Conservation (phyloP, 805 yeast genomes). For the Candida krabiensis region DNA sequence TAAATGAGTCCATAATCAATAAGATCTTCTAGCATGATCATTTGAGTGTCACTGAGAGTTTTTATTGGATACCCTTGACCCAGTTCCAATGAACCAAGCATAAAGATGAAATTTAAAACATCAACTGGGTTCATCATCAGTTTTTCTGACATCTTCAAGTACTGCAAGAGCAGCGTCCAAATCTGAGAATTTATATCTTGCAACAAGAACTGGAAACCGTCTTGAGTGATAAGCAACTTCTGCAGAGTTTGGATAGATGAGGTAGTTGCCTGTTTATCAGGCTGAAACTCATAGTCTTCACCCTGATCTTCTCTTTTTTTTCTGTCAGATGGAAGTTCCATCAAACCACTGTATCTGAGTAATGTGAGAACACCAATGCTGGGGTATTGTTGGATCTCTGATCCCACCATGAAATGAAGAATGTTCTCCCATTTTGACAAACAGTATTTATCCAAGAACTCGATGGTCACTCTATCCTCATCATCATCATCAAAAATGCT, state of each 20-base stretch:
- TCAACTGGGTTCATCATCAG: slow-evolving; percentile 95
- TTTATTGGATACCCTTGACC: slow-evolving; percentile 81
- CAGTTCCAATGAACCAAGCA: slow-evolving; percentile 87
- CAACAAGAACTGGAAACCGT: slow-evolving; percentile 89
- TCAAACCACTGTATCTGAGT: slow-evolving; percentile 76
- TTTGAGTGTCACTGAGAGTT: slow-evolving; percentile 75
- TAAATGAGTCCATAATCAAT: slow-evolving; percentile 90
- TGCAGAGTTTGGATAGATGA: slow-evolving; percentile 22
- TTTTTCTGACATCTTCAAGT: slow-evolving; percentile 78
- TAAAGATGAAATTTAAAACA: slow-evolving; percentile 87
- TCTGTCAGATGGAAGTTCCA: slow-evolving; percentile 61
- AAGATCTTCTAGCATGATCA: slow-evolving; percentile 83
- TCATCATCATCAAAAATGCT: slow-evolving; percentile 67
- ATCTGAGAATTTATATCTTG: slow-evolving; percentile 94
- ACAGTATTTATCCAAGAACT: slow-evolving; percentile 76
- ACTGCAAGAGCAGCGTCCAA: slow-evolving; percentile 89
- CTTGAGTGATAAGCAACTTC: slow-evolving; percentile 72
- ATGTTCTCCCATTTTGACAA: slow-evolving; percentile 91
- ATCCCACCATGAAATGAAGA: slow-evolving; percentile 96
- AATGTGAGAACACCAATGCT: slow-evolving; percentile 79
- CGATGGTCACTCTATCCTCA: slow-evolving; percentile 57
- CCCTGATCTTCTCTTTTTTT: slow-evolving; percentile 26
- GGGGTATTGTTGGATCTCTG: slow-evolving; percentile 68
- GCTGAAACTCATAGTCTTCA: slow-evolving; percentile 20
- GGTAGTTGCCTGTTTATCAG: slow-evolving; percentile 17